Evolutionary conservation across 106 monocot genomes (phyloP), one percentile per base, ranked within the genome.

Genomic region (Vanilla planifolia): DNA sequence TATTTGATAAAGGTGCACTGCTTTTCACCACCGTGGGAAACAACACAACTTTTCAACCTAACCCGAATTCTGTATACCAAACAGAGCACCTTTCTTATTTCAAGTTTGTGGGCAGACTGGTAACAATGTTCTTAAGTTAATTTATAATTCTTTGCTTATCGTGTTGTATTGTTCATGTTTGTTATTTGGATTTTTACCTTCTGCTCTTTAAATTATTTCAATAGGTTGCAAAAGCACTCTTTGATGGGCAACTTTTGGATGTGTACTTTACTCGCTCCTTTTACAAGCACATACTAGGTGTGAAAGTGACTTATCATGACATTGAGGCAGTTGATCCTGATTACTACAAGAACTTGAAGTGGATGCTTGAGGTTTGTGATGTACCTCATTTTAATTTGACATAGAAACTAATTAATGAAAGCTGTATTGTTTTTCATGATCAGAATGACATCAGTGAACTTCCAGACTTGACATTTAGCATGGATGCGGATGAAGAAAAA

Each of bases 401-500:
- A 15, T 7, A 45, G 33, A 22, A 34, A 43, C 21, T 47, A 33
- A 46, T 45, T 15, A 21, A 10, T 2, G 7, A 15, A 26, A 51
- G 42, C 14, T 55, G 8, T 42, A 55, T 16, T 55, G 52, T 41
- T 26, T 24, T 21, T 25, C 57, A 67, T 74, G 20, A 62, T 67
- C 84, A 89, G 89, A 89, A 89, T 73, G 80, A 89, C 73, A 75
- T 89, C 3, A 89, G 70, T 57, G 75, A 85, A 16, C 62, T 80
- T 42, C 77, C 80, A 41, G 89, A 80, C 45, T 60, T 89, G 64
- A 89, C 89, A 55, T 89, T 89, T 45, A 89, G 89, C 64, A 89
- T 89, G 77, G 89, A 89, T 69, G 84, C 89, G 48, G 89, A 89
- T 72, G 89, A 89, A 43, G 89, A 89, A 61, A 89, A 89, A 42